Percentiles rank a stretch among this genome's conserved stretches.
Conservation (phyloP, 108 stramenopile genomes). For the Nitzschia inconspicua region DNA sequence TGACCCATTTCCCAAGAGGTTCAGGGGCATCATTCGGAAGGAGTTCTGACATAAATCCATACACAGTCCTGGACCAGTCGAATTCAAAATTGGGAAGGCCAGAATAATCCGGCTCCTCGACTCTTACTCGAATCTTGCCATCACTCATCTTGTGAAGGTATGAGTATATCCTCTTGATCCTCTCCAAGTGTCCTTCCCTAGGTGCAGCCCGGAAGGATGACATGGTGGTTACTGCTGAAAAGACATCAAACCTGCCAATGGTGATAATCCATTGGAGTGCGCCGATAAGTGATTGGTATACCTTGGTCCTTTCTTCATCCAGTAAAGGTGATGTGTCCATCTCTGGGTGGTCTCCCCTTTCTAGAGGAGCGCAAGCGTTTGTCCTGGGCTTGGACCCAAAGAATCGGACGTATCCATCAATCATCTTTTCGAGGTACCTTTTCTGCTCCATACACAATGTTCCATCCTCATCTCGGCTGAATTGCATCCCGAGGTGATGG, state of each 20-base stretch:
- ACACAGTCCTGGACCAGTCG: conserved; percentile 2
- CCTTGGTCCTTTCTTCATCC: background rate
- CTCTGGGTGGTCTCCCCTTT: conserved; percentile 12
- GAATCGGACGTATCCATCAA: conserved; percentile 10
- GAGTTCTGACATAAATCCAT: conserved; percentile 2
- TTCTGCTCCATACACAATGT: background rate
- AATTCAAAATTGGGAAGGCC: background rate
- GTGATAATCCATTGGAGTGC: conserved; percentile 17
- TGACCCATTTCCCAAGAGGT: conserved; percentile 24
- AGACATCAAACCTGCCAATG: conserved; percentile 37
- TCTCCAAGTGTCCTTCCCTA: conserved; percentile 18
- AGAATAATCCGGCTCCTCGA: background rate
- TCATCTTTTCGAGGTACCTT: conserved; percentile 26
- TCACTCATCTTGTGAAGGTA: too few species aligned
- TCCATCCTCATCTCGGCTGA: conserved; percentile 13
- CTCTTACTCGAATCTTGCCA: background rate
- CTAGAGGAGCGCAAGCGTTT: conserved; percentile 1
- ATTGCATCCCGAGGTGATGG: conserved; percentile 8
- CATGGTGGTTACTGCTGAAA: conserved; percentile 15
- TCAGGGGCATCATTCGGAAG: conserved; percentile 11
- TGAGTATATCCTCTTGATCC: conserved; percentile 26
- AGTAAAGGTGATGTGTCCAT: background rate
- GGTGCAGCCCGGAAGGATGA: conserved; percentile 24
- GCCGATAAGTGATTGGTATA: conserved; percentile 20
- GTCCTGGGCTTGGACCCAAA: conserved; percentile 25